phyloP scores from a whole-genome alignment of 495 filamentous ascomycete species.

The Elasticomyces elasticus region DNA sequence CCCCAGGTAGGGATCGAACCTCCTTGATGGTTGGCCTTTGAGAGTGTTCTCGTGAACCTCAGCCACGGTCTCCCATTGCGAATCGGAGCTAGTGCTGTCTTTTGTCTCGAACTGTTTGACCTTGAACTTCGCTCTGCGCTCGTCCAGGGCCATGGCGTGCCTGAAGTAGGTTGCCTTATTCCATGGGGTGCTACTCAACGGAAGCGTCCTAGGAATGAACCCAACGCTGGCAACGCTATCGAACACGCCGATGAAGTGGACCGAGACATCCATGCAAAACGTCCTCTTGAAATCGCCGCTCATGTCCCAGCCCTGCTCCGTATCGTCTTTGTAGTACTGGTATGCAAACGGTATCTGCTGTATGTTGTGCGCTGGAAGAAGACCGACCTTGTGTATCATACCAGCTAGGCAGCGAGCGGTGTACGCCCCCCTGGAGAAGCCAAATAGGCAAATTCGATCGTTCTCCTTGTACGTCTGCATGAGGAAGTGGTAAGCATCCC shows the following conservation, averaged over 20 bases:
- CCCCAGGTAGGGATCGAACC: background rate
- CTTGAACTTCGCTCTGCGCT: constrained; percentile 35
- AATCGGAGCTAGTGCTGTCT: background rate
- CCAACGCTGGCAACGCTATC: constrained; percentile 37
- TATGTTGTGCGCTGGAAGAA: constrained; percentile 31
- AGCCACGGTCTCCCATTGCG: background rate
- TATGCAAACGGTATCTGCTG: constrained; percentile 34
- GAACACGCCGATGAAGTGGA: constrained; percentile 35
- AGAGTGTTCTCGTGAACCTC: background rate
- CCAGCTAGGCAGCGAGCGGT: constrained; percentile 33
- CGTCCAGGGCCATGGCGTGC: constrained; percentile 30
- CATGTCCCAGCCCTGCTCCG: constrained; percentile 29
- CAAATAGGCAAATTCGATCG: constrained; percentile 33
- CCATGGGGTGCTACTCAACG: constrained; percentile 32
- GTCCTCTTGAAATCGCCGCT: constrained; percentile 34
- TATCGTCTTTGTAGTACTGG: constrained; percentile 34
- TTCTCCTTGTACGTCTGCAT: constrained; percentile 34
- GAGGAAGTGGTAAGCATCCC: constrained; percentile 34
- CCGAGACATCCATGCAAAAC: constrained; percentile 33
- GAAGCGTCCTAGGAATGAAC: constrained; percentile 32
- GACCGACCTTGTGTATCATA: constrained; percentile 36
- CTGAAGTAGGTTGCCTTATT: constrained; percentile 26
- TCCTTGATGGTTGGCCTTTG: background rate
- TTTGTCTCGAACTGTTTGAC: constrained; percentile 21
- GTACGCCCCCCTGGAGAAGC: constrained; percentile 33